phyloP scores from a whole-genome alignment of 2,329 filamentous ascomycete genomes.

The Arthrobotrys entomopaga region DNA sequence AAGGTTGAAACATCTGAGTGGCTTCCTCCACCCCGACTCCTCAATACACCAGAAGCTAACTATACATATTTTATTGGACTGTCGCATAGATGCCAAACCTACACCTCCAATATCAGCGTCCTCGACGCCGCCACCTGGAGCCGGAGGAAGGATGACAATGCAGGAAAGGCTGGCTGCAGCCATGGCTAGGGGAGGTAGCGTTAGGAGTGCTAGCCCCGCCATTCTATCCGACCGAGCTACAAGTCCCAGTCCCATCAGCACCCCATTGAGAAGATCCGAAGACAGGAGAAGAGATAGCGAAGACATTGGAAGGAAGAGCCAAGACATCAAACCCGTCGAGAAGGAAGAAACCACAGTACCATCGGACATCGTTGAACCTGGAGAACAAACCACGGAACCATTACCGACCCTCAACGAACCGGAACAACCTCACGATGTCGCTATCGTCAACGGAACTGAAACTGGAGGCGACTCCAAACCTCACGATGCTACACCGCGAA shows the following conservation, averaged over 20 bases:
- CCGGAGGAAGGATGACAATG: conserved; percentile 63
- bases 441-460: conserved; percentile 23
- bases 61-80: no score
- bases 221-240: conserved; percentile 64
- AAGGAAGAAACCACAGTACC: conserved; percentile 51
- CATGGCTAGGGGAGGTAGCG: conserved; percentile 75
- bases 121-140: conserved; percentile 70
- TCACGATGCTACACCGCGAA: conserved; percentile 12
- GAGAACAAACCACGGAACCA: conserved; percentile 60
- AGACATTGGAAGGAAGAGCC: conserved; percentile 57
- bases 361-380: conserved; percentile 48
- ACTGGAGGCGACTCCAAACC: conserved; percentile 12
- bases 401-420: conserved; percentile 64
- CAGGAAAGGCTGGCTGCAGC: conserved; percentile 91
- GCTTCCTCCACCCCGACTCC: neutral
- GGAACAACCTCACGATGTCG: conserved; percentile 57
- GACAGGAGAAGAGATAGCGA: conserved; percentile 13
- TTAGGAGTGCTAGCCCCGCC: conserved; percentile 66
- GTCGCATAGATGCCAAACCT: conserved; percentile 38
- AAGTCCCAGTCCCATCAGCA: conserved; percentile 64
- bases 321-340: conserved; percentile 55
- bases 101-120: conserved; percentile 50
- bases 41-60: conserved; percentile 4
- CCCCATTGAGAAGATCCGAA: conserved; percentile 59
- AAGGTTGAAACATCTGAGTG: conserved; percentile 19